Conservation (phyloP, 441 rosid genomes). For the Hura crepitans region DNA sequence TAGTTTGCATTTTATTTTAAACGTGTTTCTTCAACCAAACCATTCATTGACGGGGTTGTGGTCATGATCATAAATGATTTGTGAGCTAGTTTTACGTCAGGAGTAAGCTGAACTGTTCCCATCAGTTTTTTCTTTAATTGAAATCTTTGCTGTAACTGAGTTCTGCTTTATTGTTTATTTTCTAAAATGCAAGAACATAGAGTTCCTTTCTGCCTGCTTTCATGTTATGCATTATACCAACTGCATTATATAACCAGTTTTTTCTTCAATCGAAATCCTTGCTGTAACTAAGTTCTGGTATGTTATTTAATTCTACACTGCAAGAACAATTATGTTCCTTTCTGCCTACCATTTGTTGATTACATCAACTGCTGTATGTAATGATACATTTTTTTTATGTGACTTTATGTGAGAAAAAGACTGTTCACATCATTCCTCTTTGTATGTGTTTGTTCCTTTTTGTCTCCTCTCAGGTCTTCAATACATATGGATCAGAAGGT, state of each 20-base stretch:
- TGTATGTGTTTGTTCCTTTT: not conserved
- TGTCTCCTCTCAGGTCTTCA: constrained; percentile 52
- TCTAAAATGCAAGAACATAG: not conserved
- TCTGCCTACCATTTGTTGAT: not conserved
- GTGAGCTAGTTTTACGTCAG: not conserved
- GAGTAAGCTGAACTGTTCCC: not conserved
- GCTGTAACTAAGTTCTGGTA: not conserved
- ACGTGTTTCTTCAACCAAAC: not conserved
- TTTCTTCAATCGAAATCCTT: not conserved
- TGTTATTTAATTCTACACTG: not conserved
- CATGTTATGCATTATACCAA: not conserved
- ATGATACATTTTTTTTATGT: not conserved
- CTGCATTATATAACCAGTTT: not conserved
- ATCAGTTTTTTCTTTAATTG: not conserved
- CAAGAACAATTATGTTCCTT: not conserved
- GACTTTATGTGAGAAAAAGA: not conserved
- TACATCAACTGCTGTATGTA: not conserved
- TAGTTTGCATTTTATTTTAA: not conserved
- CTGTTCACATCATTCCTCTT: not conserved
- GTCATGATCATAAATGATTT: not conserved
- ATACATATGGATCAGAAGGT: constrained; percentile 78
- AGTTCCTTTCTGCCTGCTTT: not conserved
- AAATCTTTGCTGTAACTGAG: not conserved
- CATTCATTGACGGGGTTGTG: not conserved
- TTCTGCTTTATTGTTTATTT: not conserved